Base-by-base conservation (phyloP, 352 stramenopile species). In the Phytopythium boreale region DNA sequence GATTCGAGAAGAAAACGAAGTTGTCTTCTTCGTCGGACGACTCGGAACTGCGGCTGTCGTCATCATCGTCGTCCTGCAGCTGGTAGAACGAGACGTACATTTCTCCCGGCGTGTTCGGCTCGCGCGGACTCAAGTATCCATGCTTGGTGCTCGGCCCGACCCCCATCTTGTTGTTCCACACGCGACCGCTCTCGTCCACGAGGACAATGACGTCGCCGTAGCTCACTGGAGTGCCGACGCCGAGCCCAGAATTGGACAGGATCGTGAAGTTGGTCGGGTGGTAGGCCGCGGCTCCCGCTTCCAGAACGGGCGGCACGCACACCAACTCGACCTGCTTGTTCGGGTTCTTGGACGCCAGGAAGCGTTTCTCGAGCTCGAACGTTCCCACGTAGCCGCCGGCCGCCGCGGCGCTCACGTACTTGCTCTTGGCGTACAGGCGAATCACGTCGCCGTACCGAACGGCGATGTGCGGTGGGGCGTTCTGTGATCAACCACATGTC, bases 101-200 rank as follows among this genome's bases (percentile, higher is more conserved):
- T 59, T 92, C 84, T 2, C 84, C 84, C 1, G 84, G 79, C 0
- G 73, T 82, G 55, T 93, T 90, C 22, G 71, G 70, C 27, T 88
- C 85, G 46, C 86, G 88, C 2, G 82, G 82, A 10, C 84, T 80
- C 63, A 95, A 88, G 71, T 87, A 89, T 6, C 87, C 87, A 57
- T 90, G 91, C 63, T 86, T 84, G n/a, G 80, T 88, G 36, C 82
- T 90, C 3, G 84, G 84, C 0, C 82, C 82, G 8, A 86, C 72
- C 55, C 87, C 81, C 63, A 92, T 90, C 62, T 95, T 95, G 77
- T 93, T 95, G 74, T 95, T 95, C 87, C 87, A 95, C 10, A 93
- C 83, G 46, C 70, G 68, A 19, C 76, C 79, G 46, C 68, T 63
- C 39, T 81, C 74, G 58, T 95, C 81, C 34, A 89, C 78, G n/a